Conservation (phyloP, 768 basidiomycete genomes). For the Suillus alpinus region DNA sequence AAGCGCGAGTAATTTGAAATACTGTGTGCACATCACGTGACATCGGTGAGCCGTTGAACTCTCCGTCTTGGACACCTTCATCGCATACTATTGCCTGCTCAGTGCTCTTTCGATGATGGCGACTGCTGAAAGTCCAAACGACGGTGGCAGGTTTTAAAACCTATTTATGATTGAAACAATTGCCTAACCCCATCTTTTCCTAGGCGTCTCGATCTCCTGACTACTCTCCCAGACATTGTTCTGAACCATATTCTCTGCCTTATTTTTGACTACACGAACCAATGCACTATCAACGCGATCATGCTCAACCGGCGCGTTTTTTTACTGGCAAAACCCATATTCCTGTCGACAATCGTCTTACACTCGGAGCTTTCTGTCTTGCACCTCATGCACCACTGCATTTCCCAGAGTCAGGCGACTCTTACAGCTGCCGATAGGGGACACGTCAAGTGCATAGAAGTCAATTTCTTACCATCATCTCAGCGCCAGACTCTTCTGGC, state of each 20-base stretch:
- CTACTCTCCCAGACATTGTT: slow-evolving; percentile 1
- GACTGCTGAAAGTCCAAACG: neutral
- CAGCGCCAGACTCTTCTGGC: neutral
- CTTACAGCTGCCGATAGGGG: neutral
- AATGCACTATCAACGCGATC: neutral
- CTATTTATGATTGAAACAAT: neutral
- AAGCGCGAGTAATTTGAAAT: too few relatives aligned
- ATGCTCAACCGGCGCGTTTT: slow-evolving; percentile 2
- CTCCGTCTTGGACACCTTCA: neutral
- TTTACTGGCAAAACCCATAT: neutral
- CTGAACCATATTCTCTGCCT: slow-evolving; percentile 1
- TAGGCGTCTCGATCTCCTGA: neutral
- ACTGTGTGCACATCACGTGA: neutral
- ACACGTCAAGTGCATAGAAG: slow-evolving; percentile 3
- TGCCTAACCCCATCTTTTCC: neutral
- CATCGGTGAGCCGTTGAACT: neutral
- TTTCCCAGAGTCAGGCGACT: neutral
- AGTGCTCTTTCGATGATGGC: neutral
- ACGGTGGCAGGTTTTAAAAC: neutral
- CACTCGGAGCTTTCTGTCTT: slow-evolving; percentile 4
- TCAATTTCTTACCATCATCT: slow-evolving; percentile 5
- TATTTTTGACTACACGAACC: neutral
- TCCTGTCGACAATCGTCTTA: slow-evolving; percentile 3
- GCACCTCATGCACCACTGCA: slow-evolving; percentile 3
- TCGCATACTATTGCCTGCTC: neutral